Percentiles rank a stretch among this genome's conserved stretches.
These are phyloP conservation scores for Triticum dicoccoides DNA, from an alignment of 176 grass and related monocot genomes.

Conservation along the genomic window DNA sequence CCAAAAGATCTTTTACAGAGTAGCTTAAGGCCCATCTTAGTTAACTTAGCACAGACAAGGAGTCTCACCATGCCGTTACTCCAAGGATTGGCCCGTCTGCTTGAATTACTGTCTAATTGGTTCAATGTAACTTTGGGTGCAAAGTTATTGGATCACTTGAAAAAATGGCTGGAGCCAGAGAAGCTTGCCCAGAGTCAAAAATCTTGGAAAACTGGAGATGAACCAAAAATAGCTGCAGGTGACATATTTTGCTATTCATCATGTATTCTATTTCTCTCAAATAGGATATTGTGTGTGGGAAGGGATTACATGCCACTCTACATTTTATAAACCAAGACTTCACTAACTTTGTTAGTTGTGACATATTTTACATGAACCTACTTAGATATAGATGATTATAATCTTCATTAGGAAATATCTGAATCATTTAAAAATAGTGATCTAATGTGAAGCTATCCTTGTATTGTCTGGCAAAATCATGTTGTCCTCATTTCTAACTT, in stretches of 20 bases:
- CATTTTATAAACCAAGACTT: slow-evolving; percentile 4
- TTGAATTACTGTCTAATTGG: slow-evolving; percentile 96
- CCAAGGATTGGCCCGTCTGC: slow-evolving; percentile 90
- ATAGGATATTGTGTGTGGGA: not conserved
- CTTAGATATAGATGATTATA: not conserved
- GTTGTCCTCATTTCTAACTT: not conserved
- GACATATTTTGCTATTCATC: slow-evolving; percentile 16
- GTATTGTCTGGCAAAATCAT: not conserved
- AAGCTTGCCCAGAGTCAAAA: slow-evolving; percentile 91
- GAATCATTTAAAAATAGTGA: not conserved
- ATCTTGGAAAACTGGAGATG: slow-evolving; percentile 95
- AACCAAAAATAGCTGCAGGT: slow-evolving; percentile 97
- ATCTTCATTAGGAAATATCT: not conserved
- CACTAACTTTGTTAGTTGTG: not conserved
- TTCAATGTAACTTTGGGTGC: slow-evolving; percentile 97
- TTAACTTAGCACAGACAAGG: slow-evolving; percentile 96
- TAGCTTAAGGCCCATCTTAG: slow-evolving; percentile 92
- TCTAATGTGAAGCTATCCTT: not conserved
- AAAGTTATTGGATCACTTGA: slow-evolving; percentile 97
- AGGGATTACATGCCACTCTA: not conserved
- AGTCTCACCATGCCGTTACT: slow-evolving; percentile 97
- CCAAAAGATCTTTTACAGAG: slow-evolving; percentile 98
- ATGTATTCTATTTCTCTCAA: not conserved
- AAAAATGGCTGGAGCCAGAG: slow-evolving; percentile 98
- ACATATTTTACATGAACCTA: not conserved